phyloP scores from a whole-genome alignment of 2,329 filamentous ascomycete species.

The Chaetoscypha palmicola region DNA sequence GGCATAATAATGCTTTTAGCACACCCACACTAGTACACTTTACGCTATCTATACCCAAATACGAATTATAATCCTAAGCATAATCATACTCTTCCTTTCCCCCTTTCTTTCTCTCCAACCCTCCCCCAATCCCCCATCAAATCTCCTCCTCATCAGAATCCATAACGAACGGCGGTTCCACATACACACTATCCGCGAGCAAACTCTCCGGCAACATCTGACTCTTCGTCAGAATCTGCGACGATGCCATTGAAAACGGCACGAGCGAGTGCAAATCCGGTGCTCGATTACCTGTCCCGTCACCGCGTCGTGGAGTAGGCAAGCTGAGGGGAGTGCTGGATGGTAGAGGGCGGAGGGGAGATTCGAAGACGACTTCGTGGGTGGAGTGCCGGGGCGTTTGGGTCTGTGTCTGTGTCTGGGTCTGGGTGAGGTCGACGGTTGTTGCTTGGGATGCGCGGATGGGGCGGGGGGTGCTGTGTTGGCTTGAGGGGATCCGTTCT shows the following conservation, averaged over 20 bases:
- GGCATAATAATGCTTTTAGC: too few species aligned
- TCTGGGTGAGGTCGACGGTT: conserved; percentile 28
- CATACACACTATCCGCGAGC: conserved; percentile 34
- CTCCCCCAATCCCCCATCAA: too few species aligned
- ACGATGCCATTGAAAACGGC: conserved; percentile 23
- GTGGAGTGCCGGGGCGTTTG: conserved; percentile 17
- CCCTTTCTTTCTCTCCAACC: too few species aligned
- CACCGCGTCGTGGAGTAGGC: conserved; percentile 8
- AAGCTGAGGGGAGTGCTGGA: conserved; percentile 20
- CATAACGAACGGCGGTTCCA: conserved; percentile 35
- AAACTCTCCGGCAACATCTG: conserved; percentile 47
- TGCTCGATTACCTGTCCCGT: background rate
- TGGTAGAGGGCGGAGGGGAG: conserved; percentile 19
- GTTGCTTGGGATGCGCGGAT: conserved; percentile 26
- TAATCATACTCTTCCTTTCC: too few species aligned
- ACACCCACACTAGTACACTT: too few species aligned
- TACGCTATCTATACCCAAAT: too few species aligned
- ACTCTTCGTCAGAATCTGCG: conserved; percentile 42
- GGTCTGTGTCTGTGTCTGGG: conserved; percentile 22
- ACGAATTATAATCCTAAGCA: too few species aligned
- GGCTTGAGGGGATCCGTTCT: conserved; percentile 10
- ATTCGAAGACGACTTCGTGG: conserved; percentile 24
- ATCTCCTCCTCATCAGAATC: conserved; percentile 39
- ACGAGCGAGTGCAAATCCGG: conserved; percentile 15
- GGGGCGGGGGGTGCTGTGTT: conserved; percentile 1